Conservation (phyloP, 306 rosid genomes). For the Ormosia emarginata region DNA sequence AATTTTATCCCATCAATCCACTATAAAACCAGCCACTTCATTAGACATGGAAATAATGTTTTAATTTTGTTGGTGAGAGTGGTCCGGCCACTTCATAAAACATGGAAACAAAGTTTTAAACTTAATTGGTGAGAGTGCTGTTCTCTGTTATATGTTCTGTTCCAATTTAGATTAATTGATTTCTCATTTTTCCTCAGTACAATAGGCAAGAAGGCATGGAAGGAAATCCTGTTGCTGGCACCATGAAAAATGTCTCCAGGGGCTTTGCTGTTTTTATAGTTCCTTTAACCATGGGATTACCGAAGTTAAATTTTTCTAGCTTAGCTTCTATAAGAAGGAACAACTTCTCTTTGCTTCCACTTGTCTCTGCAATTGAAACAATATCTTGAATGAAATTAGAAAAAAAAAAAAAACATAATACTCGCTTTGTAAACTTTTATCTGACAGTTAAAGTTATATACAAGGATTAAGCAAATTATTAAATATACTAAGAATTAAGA, state of each 20-base stretch:
- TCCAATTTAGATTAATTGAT: background rate
- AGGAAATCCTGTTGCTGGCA: slow-evolving; percentile 75
- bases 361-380: slow-evolving; percentile 7
- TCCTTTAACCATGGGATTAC: slow-evolving; percentile 83
- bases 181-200: slow-evolving; percentile 42
- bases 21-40: background rate
- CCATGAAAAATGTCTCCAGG: slow-evolving; percentile 82
- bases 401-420: background rate
- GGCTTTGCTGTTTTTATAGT: slow-evolving; percentile 80
- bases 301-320: slow-evolving; percentile 55
- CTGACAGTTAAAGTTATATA: too few species aligned
- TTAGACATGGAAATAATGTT: too few species aligned
- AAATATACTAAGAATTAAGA: too few species aligned
- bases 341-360: background rate
- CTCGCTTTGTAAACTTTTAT: too few species aligned
- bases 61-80: too few species aligned
- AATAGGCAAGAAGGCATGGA: slow-evolving; percentile 92
- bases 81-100: background rate
- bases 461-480: too few species aligned
- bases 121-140: background rate
- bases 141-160: background rate
- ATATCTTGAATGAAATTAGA: background rate
- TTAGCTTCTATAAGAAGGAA: background rate
- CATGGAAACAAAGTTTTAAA: background rate
- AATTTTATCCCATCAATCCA: background rate